Evolutionary conservation across 345 rosid species (phyloP).

Genomic region (Noccaea caerulescens): DNA sequence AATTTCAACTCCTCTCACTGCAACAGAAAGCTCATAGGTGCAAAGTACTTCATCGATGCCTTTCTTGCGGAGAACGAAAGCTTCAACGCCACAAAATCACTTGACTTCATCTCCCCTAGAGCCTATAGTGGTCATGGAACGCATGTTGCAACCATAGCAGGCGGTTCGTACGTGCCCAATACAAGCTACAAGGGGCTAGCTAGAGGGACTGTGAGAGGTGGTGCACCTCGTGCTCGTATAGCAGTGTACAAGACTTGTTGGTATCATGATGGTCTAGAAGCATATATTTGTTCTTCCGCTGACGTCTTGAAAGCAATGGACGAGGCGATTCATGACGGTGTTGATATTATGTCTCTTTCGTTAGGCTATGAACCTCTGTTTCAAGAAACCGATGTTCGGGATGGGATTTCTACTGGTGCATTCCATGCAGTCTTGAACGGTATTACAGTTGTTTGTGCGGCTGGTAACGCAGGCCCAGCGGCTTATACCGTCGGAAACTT

Average conservation of each 20-base stretch:
- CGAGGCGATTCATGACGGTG: slow-evolving; percentile 60
- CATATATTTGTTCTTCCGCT: slow-evolving; percentile 39
- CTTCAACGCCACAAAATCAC: slow-evolving; percentile 45
- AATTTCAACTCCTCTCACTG: slow-evolving; percentile 41
- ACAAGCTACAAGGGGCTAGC: slow-evolving; percentile 56
- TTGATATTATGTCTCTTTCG: slow-evolving; percentile 55
- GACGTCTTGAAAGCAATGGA: slow-evolving; percentile 60
- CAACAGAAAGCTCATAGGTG: slow-evolving; percentile 64
- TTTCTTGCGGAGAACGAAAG: slow-evolving; percentile 40
- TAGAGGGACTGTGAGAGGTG: slow-evolving; percentile 51
- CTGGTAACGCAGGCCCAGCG: slow-evolving; percentile 46
- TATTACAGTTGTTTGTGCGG: slow-evolving; percentile 48
- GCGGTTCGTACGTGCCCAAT: slow-evolving; percentile 47
- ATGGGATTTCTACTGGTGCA: slow-evolving; percentile 48
- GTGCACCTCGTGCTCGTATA: slow-evolving; percentile 51
- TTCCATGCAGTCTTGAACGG: slow-evolving; percentile 56
- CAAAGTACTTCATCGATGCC: slow-evolving; percentile 51
- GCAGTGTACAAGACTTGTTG: slow-evolving; percentile 65
- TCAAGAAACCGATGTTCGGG: slow-evolving; percentile 42
- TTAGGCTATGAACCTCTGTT: slow-evolving; percentile 42
- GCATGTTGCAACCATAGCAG: slow-evolving; percentile 55
- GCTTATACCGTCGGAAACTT: slow-evolving; percentile 52
- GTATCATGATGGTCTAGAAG: slow-evolving; percentile 21
- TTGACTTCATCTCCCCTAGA: slow-evolving; percentile 54
- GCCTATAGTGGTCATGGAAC: slow-evolving; percentile 80